Conservation (phyloP, 2,329 filamentous ascomycete genomes). For the Venturia pyrina region DNA sequence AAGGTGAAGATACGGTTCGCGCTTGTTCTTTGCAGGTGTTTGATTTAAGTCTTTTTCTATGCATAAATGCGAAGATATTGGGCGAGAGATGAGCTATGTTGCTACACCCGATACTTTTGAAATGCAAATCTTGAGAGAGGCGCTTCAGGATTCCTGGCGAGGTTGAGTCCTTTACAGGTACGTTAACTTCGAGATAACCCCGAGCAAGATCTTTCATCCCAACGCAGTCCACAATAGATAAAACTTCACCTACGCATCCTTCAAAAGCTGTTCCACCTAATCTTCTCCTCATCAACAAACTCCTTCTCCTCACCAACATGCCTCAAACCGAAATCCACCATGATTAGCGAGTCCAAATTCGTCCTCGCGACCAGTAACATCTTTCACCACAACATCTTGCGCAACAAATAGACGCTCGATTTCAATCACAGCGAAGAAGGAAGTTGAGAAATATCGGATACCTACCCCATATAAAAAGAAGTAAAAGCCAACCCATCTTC, state of each 20-base stretch:
- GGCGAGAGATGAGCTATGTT: neutral
- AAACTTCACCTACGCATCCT: constrained; percentile 8
- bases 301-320: constrained; percentile 2
- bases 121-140: no score
- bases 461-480: constrained; percentile 15
- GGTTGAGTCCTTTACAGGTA: no score
- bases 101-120: no score
- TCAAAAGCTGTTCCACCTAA: constrained; percentile 11
- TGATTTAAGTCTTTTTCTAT: neutral
- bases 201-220: no score
- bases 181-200: neutral
- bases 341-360: constrained; percentile 11
- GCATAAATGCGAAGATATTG: neutral
- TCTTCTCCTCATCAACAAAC: constrained; percentile 11
- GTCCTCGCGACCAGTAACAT: constrained; percentile 1
- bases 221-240: neutral
- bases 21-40: constrained; percentile 8
- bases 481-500: constrained; percentile 18
- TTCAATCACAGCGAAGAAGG: neutral
- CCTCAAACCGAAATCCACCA: constrained; percentile 10
- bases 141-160: no score
- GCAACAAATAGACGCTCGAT: neutral
- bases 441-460: neutral
- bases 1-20: constrained; percentile 10
- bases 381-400: constrained; percentile 5